Evolutionary conservation across 192 early-diverging fungal genomes (phyloP), one percentile per base, ranked within the genome.

Genomic region (Coemansia sp.): DNA sequence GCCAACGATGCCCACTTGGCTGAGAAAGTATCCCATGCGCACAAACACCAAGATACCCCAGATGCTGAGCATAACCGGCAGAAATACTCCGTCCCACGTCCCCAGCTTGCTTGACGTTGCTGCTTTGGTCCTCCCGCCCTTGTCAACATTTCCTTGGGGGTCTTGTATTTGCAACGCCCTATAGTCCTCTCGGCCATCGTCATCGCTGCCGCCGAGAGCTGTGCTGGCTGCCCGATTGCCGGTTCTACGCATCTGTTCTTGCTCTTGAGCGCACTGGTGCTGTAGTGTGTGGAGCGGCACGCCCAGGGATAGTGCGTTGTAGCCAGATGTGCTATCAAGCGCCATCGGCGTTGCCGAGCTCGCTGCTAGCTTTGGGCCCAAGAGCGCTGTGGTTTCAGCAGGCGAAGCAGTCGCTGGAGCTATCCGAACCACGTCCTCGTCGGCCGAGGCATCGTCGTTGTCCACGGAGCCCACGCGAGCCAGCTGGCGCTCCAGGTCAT

Each of bases 1-100:
- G 23, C 83, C 84, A 15, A 83, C 32, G 10, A 88, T 65, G 23
- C 86, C 86, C 10, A 79, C 79, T 51, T 86, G 82, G 45, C 79
- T 70, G 13, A 88, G 69, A 31, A 86, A 81, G 58, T 78, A 86
- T 1, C 86, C 85, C 58, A 88, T 85, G 17, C 85, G 83, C 47
- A 88, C 69, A 56, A 82, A 88, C 27, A 84, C 65, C 59, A 88
- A 74, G 47, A 88, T 85, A 36, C 84, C 82, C 86, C 86, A 88
- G 72, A 88, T 85, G 37, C 76, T 80, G 43, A 85, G 70, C 33
- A 77, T 74, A n/a, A 83, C 82, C 11, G 85, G 86, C 29, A 85
- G 51, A 60, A 88, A 88, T 43, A 88, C 86, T 2, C 86, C 86
- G n/a, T 81, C 81, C 65, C 83, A 82, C 13, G 83, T 82, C 14